These are phyloP conservation scores for Elsinoe perseae DNA, from an alignment of 2,329 filamentous ascomycete species.

Conservation along the genomic window DNA sequence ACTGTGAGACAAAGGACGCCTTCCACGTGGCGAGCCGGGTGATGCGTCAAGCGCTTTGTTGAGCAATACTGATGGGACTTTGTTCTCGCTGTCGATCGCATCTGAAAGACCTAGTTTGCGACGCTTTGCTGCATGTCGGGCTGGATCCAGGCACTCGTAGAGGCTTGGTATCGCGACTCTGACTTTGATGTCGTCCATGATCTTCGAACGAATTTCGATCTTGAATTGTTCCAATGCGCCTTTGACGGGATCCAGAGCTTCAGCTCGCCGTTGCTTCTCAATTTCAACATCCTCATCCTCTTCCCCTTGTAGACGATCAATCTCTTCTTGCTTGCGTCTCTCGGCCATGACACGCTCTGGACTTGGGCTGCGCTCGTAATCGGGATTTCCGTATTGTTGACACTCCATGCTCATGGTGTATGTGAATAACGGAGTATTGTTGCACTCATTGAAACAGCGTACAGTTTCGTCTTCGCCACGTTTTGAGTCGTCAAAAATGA, in stretches of 20 bases:
- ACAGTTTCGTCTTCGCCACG: conserved; percentile 72
- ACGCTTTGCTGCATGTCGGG: conserved; percentile 70
- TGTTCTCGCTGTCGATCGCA: conserved; percentile 49
- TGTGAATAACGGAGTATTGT: conserved; percentile 80
- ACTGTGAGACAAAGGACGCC: conserved; percentile 32
- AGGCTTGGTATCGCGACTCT: conserved; percentile 76
- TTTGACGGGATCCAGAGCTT: conserved; percentile 79
- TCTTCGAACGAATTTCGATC: conserved; percentile 73
- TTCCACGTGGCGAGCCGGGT: conserved; percentile 54
- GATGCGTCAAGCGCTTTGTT: conserved; percentile 53
- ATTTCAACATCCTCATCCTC: conserved; percentile 78
- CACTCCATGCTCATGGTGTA: conserved; percentile 90
- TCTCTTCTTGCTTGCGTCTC: conserved; percentile 56
- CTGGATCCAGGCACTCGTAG: conserved; percentile 73
- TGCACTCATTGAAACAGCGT: conserved; percentile 68
- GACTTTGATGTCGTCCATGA: conserved; percentile 81
- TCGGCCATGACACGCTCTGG: conserved; percentile 42
- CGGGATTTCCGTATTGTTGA: conserved; percentile 58
- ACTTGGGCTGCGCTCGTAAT: conserved; percentile 50
- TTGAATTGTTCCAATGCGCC: conserved; percentile 75
- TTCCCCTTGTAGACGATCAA: conserved; percentile 59
- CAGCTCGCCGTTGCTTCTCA: conserved; percentile 79
- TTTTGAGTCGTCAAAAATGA: conserved; percentile 75
- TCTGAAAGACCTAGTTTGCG: conserved; percentile 70
- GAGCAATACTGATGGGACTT: conserved; percentile 40